Evolutionary conservation across 176 grass and related monocot genomes (phyloP).

Genomic region (Rhipidocladum racemiflorum): DNA sequence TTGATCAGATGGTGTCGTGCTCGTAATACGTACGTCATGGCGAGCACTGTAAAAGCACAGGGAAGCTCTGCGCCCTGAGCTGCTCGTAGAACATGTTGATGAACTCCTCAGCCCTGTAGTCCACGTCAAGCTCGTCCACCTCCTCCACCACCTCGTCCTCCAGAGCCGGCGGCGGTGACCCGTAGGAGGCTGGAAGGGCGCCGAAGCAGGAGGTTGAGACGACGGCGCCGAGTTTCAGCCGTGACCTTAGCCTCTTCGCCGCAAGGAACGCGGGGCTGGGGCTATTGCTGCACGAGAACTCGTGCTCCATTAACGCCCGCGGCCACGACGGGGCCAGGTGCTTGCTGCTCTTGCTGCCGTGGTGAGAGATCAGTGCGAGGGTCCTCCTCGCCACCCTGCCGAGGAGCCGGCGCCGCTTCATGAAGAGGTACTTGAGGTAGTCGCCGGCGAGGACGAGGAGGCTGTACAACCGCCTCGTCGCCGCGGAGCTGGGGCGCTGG

Average conservation of each 20-base stretch:
- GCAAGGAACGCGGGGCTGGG: conserved; percentile 44
- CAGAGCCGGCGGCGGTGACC: background rate
- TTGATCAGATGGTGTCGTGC: background rate
- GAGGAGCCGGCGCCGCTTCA: conserved; percentile 41
- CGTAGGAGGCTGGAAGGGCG: background rate
- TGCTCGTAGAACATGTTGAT: conserved; percentile 88
- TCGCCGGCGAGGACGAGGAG: conserved; percentile 28
- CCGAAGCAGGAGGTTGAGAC: conserved; percentile 29
- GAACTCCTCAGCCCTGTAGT: conserved; percentile 86
- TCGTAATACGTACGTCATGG: conserved; percentile 13
- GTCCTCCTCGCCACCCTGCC: conserved; percentile 39
- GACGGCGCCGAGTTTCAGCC: conserved; percentile 14
- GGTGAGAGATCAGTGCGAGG: conserved; percentile 32
- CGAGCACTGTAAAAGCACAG: conserved; percentile 21
- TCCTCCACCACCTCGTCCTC: background rate
- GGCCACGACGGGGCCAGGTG: background rate
- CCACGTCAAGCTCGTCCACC: conserved; percentile 50
- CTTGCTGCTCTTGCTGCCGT: conserved; percentile 19
- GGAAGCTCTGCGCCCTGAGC: conserved; percentile 62
- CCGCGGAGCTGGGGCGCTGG: background rate
- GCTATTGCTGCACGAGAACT: conserved; percentile 78
- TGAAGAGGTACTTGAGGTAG: conserved; percentile 61
- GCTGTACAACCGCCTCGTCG: conserved; percentile 23
- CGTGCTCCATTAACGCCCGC: conserved; percentile 37
- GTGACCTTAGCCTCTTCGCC: conserved; percentile 41